Evolutionary conservation across 768 basidiomycete genomes (phyloP).

Genomic region (Boletus rex-veris): DNA sequence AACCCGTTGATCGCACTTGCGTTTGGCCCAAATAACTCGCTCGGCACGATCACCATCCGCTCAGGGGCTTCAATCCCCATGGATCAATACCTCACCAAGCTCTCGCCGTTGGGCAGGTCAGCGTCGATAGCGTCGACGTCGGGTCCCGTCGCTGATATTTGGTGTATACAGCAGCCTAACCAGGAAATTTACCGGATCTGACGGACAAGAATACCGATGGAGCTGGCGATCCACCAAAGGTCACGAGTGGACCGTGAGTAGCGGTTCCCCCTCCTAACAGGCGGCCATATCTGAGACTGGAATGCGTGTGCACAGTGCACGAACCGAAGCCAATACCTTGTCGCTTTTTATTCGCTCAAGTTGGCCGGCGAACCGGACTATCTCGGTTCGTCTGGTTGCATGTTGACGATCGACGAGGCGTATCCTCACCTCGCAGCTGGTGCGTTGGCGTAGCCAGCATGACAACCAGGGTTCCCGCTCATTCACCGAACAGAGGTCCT

Average conservation of each 20-base stretch:
- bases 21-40: slow-evolving; percentile 46
- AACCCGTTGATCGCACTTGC: slow-evolving; percentile 47
- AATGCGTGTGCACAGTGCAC: slow-evolving; percentile 44
- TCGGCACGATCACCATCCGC: slow-evolving; percentile 51
- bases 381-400: slow-evolving; percentile 52
- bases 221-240: slow-evolving; percentile 43
- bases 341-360: slow-evolving; percentile 62
- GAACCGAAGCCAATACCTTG: slow-evolving; percentile 45
- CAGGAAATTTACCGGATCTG: slow-evolving; percentile 55
- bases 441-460: slow-evolving; percentile 27
- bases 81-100: slow-evolving; percentile 49
- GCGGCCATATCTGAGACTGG: neutral
- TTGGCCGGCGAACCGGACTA: slow-evolving; percentile 53
- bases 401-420: slow-evolving; percentile 60
- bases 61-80: slow-evolving; percentile 41
- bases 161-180: slow-evolving; percentile 36
- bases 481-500: slow-evolving; percentile 46
- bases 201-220: slow-evolving; percentile 64
- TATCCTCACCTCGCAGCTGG: slow-evolving; percentile 56
- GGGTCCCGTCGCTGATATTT: slow-evolving; percentile 2
- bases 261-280: neutral
- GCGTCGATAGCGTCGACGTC: slow-evolving; percentile 10
- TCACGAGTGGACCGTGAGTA: slow-evolving; percentile 65
- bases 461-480: slow-evolving; percentile 11
- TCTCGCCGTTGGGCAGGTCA: slow-evolving; percentile 41